A percentile compares a stretch with the other conserved stretches of the same genome.
Evolutionary conservation across 2,329 filamentous ascomycete genomes (phyloP).

Genomic region (Xylaria sp.): DNA sequence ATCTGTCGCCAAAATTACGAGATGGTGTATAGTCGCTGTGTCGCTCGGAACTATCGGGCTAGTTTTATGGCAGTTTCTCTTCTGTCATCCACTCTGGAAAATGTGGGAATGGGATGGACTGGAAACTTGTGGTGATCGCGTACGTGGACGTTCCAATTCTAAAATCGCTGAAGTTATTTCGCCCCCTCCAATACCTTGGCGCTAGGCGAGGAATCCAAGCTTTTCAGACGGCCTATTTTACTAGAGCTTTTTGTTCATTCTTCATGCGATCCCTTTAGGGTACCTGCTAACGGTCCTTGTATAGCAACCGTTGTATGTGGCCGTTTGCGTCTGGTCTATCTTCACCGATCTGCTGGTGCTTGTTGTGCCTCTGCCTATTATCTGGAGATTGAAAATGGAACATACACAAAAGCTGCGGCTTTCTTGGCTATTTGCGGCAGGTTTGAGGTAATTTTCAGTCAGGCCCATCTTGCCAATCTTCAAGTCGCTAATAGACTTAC

Average conservation of each 20-base stretch:
- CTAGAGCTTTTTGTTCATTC: not conserved
- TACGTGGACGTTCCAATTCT: slow-evolving; percentile 24
- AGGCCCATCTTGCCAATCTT: not conserved
- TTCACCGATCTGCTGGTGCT: slow-evolving; percentile 39
- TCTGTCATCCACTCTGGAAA: slow-evolving; percentile 38
- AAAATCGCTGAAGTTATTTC: not conserved
- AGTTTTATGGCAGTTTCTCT: slow-evolving; percentile 41
- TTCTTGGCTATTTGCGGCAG: slow-evolving; percentile 38
- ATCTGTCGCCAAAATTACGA: slow-evolving; percentile 30
- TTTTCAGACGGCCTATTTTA: not conserved
- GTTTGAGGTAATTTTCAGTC: slow-evolving; percentile 32
- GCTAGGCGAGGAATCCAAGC: not conserved
- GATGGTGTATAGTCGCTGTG: slow-evolving; percentile 32
- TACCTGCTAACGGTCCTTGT: slow-evolving; percentile 8
- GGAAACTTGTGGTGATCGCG: slow-evolving; percentile 40
- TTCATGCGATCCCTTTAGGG: not conserved
- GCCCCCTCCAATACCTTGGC: not conserved
- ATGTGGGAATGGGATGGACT: slow-evolving; percentile 42
- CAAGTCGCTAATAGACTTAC: slow-evolving; percentile 11
- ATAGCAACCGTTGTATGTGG: slow-evolving; percentile 36
- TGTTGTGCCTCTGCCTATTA: slow-evolving; percentile 35
- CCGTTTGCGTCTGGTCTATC: slow-evolving; percentile 40
- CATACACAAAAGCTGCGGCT: slow-evolving; percentile 38
- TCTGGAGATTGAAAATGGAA: slow-evolving; percentile 41
- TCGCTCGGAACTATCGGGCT: slow-evolving; percentile 30